Base-by-base conservation (phyloP, 768 basidiomycete genomes). In the Boletus coccyginus region DNA sequence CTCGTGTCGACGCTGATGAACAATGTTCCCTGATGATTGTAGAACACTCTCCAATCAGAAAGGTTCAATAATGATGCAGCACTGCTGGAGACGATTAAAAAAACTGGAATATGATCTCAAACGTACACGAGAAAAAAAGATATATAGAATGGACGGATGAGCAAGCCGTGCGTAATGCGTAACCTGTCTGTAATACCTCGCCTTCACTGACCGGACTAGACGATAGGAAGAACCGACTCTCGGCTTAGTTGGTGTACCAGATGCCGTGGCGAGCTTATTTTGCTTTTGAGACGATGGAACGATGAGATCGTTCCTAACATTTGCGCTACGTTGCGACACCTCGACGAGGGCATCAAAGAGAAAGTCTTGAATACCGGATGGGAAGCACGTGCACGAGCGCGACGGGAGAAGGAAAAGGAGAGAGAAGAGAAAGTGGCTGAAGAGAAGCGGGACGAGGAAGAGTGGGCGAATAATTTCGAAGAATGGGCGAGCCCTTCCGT, bases 291-390 rank as follows among this genome's bases (percentile, higher is more conserved):
- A 19, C 29, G 39, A 19, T 27, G 16, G 13, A 13, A 39, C 5
- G 41, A 36, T 43, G 41, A 35, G 16, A 32, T 10, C 9, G 27
- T 21, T n/a, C 29, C n/a, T 40, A 32, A 29, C n/a, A 9, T 17
- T 27, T 24, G 31, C 24, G 17, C 31, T 9, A 17, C 38, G 3
- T 32, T n/a, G 13, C 24, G 24, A 17, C 56, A 92, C 88, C 79
- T 94, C 10, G 91, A 92, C 63, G 94, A 96, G 40, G 81, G 86
- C 27, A 69, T 98, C 36, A 98, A 92, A 69, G 97, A 99, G 72
- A 99, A 98, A 76, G 86, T 98, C 33, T 76, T 95, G 75, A 98
- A 97, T 70, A 93, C 94, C 0, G 92, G 92, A 1, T 94, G 88
- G 70, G 96, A 98, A 55, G 93, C 95, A 0, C 87, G 97, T 21